Evolutionary conservation across 768 basidiomycete species (phyloP).

Genomic region (Pleurotus tuoliensis): DNA sequence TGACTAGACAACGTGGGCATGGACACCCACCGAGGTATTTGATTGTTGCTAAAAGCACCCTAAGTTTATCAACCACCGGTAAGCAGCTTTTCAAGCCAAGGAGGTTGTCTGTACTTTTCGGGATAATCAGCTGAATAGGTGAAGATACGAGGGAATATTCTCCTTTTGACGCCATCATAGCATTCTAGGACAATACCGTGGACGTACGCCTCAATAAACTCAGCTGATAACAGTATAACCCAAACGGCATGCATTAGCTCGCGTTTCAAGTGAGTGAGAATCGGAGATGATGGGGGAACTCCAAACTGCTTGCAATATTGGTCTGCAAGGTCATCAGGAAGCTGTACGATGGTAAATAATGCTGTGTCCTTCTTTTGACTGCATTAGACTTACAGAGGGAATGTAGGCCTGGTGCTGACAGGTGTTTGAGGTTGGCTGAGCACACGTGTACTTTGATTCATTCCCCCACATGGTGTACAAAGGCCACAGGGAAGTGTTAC

Average conservation of each 20-base stretch:
- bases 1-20: slow-evolving; percentile 33
- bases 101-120: slow-evolving; percentile 25
- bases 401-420: slow-evolving; percentile 41
- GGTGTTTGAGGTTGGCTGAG: slow-evolving; percentile 22
- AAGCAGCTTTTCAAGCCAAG: too few relatives aligned
- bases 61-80: slow-evolving; percentile 5
- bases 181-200: slow-evolving; percentile 7
- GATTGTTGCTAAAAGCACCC: slow-evolving; percentile 33
- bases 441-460: slow-evolving; percentile 34
- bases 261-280: slow-evolving; percentile 6
- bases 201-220: slow-evolving; percentile 6
- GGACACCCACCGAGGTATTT: slow-evolving; percentile 26
- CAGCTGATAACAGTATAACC: not conserved
- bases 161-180: not conserved
- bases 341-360: not conserved
- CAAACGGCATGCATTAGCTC: slow-evolving; percentile 11
- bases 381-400: slow-evolving; percentile 25
- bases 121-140: not conserved
- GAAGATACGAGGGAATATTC: not conserved
- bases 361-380: too few relatives aligned
- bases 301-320: not conserved
- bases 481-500: slow-evolving; percentile 28
- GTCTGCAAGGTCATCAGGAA: slow-evolving; percentile 5
- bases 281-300: not conserved
- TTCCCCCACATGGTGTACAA: slow-evolving; percentile 29